Evolutionary conservation across 352 stramenopile genomes (phyloP), one percentile per base, ranked within the genome.

Genomic region (Phytophthora boehmeriae): DNA sequence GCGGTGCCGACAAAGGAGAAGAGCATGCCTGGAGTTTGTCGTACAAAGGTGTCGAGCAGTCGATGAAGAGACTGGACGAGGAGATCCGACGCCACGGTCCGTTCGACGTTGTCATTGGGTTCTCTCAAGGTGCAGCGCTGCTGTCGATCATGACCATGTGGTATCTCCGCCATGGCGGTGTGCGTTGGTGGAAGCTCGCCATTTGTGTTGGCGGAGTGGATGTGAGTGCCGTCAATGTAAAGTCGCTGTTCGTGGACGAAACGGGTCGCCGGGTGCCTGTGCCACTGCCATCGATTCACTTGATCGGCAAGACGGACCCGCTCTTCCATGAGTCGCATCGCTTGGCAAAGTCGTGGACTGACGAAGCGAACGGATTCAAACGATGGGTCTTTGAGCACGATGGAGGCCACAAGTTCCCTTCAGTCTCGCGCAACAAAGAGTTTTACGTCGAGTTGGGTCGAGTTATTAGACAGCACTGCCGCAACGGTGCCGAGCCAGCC

Each of bases 291-390:
- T 79, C 74, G 8, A 70, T 83, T 34, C 77, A 87, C 50, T 56
- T 92, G n/a, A 59, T 83, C 27, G 82, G 78, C 27, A 79, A 84
- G 65, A 79, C 76, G 20, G 80, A 92, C 34, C 72, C 76, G n/a
- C 74, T 87, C 23, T 86, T 77, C 38, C 50, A 66, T 5, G 71
- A 83, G 20, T 75, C 69, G 8, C 50, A 81, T 47, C 61, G 76
- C 10, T 63, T 90, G 44, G 56, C 61, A 2, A 36, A 64, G 19
- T 63, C 65, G 43, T 81, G 66, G 55, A 51, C 50, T 6, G 63
- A 63, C 8, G 42, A 58, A 11, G 47, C 54, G 13, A 54, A 56
- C 2, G 45, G 5, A 10, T 52, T 68, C 42, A 60, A 70, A 25
- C 71, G 63, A 35, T 53, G 69, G 22, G 56, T 80, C 8, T 61